Conservation (phyloP, 116 monocot species). For the Cymodocea nodosa region DNA sequence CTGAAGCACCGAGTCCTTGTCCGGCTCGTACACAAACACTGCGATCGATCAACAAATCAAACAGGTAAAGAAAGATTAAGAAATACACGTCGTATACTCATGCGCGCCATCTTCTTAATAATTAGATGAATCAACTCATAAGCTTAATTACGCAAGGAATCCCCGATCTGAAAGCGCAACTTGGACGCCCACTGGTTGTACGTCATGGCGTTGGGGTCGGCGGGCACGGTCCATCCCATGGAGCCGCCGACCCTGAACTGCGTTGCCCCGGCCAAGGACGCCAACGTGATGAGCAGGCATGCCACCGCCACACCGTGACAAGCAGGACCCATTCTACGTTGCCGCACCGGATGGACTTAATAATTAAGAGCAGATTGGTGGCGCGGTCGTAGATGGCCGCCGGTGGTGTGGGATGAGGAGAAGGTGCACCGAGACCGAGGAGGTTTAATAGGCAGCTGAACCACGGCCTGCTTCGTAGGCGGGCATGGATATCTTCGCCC, state of each 20-base stretch:
- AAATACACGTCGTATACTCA: no score
- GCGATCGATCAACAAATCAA: constrained; percentile 11
- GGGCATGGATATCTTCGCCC: background rate
- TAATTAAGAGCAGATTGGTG: no score
- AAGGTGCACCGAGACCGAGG: background rate
- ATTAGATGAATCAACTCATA: background rate
- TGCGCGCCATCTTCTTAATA: no score
- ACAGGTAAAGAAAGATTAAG: background rate
- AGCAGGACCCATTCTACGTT: background rate
- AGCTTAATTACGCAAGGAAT: constrained; percentile 23
- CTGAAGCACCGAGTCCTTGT: constrained; percentile 53
- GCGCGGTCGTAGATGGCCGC: no score
- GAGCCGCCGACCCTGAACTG: constrained; percentile 59
- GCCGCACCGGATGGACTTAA: no score
- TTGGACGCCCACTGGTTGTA: constrained; percentile 55
- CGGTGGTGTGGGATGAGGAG: background rate
- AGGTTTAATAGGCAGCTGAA: constrained; percentile 5
- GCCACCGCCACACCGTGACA: constrained; percentile 4
- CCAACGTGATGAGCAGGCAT: constrained; percentile 11
- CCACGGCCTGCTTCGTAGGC: constrained; percentile 5
- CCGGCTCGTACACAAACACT: constrained; percentile 53
- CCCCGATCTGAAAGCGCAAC: constrained; percentile 49
- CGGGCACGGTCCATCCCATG: constrained; percentile 48
- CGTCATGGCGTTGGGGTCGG: constrained; percentile 18
- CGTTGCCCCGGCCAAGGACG: constrained; percentile 29